Percentiles rank a stretch among this genome's conserved stretches.
Evolutionary conservation across 257 asterid species (phyloP).

Genomic region (Scutellaria barbata): DNA sequence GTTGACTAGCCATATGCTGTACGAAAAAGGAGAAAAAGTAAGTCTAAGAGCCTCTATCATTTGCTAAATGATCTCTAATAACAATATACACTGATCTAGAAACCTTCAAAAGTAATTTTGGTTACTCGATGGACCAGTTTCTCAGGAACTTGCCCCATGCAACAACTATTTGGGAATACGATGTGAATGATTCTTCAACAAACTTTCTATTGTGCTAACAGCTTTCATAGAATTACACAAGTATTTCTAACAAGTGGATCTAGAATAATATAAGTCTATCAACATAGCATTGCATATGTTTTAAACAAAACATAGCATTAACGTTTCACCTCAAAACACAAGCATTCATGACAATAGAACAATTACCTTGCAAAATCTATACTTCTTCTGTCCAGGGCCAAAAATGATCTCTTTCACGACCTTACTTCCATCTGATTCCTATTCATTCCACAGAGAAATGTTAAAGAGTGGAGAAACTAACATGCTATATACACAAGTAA

Average conservation of each 20-base stretch:
- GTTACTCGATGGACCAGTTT: too few relatives aligned
- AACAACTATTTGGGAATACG: too few relatives aligned
- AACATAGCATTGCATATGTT: too few relatives aligned
- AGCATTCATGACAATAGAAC: slow-evolving; percentile 5
- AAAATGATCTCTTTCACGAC: slow-evolving; percentile 65
- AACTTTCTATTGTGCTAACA: too few relatives aligned
- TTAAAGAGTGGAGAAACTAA: not conserved
- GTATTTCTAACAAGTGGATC: too few relatives aligned
- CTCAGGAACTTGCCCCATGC: too few relatives aligned
- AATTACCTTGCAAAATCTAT: slow-evolving; percentile 80
- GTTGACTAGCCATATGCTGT: slow-evolving; percentile 91
- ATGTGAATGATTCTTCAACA: too few relatives aligned
- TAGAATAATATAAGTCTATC: too few relatives aligned
- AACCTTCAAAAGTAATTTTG: too few relatives aligned
- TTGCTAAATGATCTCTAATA: too few relatives aligned
- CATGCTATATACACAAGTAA: not conserved
- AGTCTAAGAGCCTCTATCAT: not conserved
- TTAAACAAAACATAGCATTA: slow-evolving; percentile 5
- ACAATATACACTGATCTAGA: too few relatives aligned
- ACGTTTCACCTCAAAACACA: not conserved
- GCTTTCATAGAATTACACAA: too few relatives aligned
- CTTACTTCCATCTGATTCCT: slow-evolving; percentile 88
- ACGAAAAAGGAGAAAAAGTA: slow-evolving; percentile 31
- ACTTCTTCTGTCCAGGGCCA: slow-evolving; percentile 72
- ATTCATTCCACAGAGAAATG: slow-evolving; percentile 27